Conservation (phyloP, 2,329 filamentous ascomycete genomes). For the Mollisia scopiformis region DNA sequence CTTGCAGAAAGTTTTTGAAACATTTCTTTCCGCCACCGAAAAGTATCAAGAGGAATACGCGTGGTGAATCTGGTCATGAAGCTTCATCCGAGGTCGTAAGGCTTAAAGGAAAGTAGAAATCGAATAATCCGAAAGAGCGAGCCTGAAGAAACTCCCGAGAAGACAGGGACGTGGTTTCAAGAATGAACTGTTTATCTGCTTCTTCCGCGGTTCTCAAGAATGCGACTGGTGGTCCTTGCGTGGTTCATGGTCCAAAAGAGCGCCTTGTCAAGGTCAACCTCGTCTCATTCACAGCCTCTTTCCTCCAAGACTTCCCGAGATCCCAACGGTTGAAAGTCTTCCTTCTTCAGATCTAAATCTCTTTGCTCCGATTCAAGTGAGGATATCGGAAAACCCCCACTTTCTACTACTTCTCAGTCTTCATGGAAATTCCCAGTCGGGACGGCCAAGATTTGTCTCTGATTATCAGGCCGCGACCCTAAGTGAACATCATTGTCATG, state of each 20-base stretch:
- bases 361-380: not conserved
- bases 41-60: not conserved
- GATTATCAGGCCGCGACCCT: not conserved
- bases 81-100: not conserved
- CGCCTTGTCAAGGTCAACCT: not conserved
- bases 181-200: not conserved
- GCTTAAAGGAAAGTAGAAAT: not conserved
- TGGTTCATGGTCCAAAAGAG: not conserved
- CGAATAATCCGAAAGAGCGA: not conserved
- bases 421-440: not conserved
- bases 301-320: not conserved
- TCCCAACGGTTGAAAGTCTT: not conserved
- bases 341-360: not conserved
- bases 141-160: not conserved
- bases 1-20: constrained; percentile 7
- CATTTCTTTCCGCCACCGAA: constrained; percentile 5
- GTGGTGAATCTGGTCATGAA: not conserved
- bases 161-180: not conserved
- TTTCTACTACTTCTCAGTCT: not conserved
- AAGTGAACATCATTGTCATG: not conserved
- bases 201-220: not conserved
- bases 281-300: not conserved
- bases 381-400: not conserved
- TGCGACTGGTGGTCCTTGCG: not conserved
- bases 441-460: not conserved